phyloP scores from a whole-genome alignment of 2,329 filamentous ascomycete genomes.

The Epichloe typhina region DNA sequence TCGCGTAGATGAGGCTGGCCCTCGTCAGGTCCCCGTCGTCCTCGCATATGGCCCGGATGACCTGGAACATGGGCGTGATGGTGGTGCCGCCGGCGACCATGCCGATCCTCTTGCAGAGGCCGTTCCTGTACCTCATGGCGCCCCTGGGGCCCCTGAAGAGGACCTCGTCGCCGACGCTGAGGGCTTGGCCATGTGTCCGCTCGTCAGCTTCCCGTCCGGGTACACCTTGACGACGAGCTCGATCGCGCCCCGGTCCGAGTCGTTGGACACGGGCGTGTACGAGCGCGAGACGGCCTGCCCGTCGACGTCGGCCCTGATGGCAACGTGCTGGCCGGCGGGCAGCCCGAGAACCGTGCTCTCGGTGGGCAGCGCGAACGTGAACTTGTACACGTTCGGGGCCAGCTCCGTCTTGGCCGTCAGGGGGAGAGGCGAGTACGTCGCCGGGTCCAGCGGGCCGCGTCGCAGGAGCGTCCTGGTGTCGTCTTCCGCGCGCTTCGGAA shows the following conservation, averaged over 20 bases:
- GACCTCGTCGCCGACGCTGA: conserved; percentile 35
- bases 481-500: conserved; percentile 14
- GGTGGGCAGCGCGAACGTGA: conserved; percentile 35
- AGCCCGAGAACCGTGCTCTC: conserved; percentile 33
- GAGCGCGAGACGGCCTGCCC: conserved; percentile 34
- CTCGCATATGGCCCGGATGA: conserved; percentile 51
- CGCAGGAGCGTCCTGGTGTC: not conserved
- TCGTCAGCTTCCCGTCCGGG: conserved; percentile 35
- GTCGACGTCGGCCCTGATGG: conserved; percentile 34
- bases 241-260: conserved; percentile 32
- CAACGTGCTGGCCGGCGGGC: conserved; percentile 43
- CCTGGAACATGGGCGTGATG: conserved; percentile 29
- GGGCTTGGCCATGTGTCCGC: conserved; percentile 29
- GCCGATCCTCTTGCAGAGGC: conserved; percentile 31
- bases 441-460: conserved; percentile 1
- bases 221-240: conserved; percentile 41
- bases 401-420: conserved; percentile 26
- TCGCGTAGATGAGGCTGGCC: conserved; percentile 46
- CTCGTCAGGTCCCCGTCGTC: conserved; percentile 43
- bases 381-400: conserved; percentile 30
- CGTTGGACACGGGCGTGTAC: conserved; percentile 41
- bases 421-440: conserved; percentile 33
- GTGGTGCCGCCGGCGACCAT: conserved; percentile 26
- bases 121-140: conserved; percentile 36
- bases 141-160: conserved; percentile 43